phyloP scores from a whole-genome alignment of 441 rosid genomes.

The Corymbia citriodora region DNA sequence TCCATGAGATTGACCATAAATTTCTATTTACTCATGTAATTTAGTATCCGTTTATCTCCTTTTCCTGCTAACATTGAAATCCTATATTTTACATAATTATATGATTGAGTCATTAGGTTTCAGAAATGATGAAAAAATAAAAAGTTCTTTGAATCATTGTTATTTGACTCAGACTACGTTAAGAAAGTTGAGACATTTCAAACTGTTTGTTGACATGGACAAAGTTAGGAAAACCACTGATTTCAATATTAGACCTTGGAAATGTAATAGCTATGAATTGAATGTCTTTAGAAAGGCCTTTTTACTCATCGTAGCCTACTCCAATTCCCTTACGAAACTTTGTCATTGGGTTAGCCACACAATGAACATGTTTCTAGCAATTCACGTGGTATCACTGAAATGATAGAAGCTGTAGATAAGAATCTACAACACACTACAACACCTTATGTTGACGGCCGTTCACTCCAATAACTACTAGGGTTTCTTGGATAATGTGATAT shows the following conservation, averaged over 20 bases:
- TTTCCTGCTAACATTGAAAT: background rate
- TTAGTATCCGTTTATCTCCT: fast-evolving
- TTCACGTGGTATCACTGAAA: background rate
- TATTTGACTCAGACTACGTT: background rate
- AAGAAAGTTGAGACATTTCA: background rate
- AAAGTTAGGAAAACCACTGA: background rate
- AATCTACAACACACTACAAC: background rate
- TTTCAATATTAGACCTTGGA: background rate
- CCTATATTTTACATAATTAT: background rate
- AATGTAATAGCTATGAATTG: background rate
- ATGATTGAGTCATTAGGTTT: background rate
- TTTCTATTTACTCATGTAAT: fast-evolving
- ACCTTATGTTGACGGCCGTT: background rate
- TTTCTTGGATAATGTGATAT: too few species aligned
- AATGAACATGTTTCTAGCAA: background rate
- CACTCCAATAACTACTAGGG: background rate
- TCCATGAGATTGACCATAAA: background rate
- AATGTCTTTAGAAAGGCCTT: background rate
- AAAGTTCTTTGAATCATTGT: background rate
- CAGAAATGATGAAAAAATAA: background rate
- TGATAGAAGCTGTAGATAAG: background rate
- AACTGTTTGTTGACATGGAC: background rate
- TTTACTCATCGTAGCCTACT: background rate
- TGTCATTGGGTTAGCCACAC: background rate
- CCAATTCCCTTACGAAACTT: fast-evolving